phyloP scores from a whole-genome alignment of 2,329 filamentous ascomycete genomes.

The Allantophomopsis cytisporea region DNA sequence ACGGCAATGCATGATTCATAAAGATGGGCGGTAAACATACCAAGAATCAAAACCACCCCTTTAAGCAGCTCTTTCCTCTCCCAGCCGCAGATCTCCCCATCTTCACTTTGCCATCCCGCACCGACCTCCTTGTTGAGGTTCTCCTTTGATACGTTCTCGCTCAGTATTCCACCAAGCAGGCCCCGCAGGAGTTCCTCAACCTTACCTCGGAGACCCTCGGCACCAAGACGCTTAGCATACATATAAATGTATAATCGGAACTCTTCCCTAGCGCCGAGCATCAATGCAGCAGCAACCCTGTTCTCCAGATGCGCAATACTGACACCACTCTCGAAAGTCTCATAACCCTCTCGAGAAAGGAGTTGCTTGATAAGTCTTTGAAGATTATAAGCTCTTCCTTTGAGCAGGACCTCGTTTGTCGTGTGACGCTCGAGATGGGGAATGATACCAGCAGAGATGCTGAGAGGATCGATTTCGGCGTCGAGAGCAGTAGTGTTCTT shows the following conservation, averaged over 20 bases:
- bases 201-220: constrained; percentile 75
- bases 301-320: constrained; percentile 95
- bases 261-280: constrained; percentile 77
- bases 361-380: constrained; percentile 85
- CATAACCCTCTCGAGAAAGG: constrained; percentile 79
- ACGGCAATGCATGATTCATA: neutral
- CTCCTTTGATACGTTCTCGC: constrained; percentile 30
- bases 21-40: constrained; percentile 33
- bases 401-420: constrained; percentile 81
- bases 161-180: constrained; percentile 59
- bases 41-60: constrained; percentile 84
- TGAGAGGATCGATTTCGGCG: constrained; percentile 34
- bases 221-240: constrained; percentile 92
- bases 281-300: constrained; percentile 75
- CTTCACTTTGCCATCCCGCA: constrained; percentile 50
- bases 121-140: constrained; percentile 23
- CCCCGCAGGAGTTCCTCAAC: constrained; percentile 84
- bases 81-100: constrained; percentile 78
- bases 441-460: constrained; percentile 81
- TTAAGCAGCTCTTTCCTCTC: constrained; percentile 75
- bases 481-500: constrained; percentile 29
- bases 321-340: constrained; percentile 80
- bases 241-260: constrained; percentile 93
- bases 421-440: constrained; percentile 90
- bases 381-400: constrained; percentile 81